A percentile compares a stretch with the other conserved stretches of the same genome.
These are phyloP conservation scores for Fusarium mangiferae DNA, from an alignment of 2,329 filamentous ascomycete genomes.

Conservation along the genomic window DNA sequence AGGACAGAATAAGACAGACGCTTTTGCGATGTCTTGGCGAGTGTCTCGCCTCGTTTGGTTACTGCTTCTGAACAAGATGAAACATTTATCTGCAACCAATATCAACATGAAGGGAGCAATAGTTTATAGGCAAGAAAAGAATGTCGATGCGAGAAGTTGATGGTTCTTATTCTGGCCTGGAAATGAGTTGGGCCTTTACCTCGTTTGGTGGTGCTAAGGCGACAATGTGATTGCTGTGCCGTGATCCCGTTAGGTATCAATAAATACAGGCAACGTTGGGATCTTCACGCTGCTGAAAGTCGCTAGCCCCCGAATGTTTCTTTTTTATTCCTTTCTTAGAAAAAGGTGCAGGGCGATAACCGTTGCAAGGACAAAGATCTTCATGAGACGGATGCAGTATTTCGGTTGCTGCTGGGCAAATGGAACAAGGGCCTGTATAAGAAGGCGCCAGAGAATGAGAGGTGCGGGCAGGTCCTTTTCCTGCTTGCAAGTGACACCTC, in stretches of 20 bases:
- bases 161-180: not conserved
- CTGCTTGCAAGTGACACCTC: not conserved
- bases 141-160: not conserved
- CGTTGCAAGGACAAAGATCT: too few species aligned
- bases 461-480: not conserved
- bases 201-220: not conserved
- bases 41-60: constrained; percentile 8
- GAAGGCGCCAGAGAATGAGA: not conserved
- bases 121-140: not conserved
- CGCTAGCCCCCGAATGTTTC: not conserved
- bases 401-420: constrained; percentile 15
- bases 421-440: constrained; percentile 12
- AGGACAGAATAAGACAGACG: not conserved
- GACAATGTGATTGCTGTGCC: constrained; percentile 20
- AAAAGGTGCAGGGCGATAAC: constrained; percentile 7
- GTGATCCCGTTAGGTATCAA: constrained; percentile 22
- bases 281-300: not conserved
- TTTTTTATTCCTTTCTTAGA: not conserved
- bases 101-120: not conserved
- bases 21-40: constrained; percentile 13
- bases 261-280: not conserved
- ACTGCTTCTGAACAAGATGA: not conserved
- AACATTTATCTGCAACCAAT: not conserved
- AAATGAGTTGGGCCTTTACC: constrained; percentile 10
- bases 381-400: constrained; percentile 7